Base-by-base conservation (phyloP, 441 rosid species). In the Kokia cookei region DNA sequence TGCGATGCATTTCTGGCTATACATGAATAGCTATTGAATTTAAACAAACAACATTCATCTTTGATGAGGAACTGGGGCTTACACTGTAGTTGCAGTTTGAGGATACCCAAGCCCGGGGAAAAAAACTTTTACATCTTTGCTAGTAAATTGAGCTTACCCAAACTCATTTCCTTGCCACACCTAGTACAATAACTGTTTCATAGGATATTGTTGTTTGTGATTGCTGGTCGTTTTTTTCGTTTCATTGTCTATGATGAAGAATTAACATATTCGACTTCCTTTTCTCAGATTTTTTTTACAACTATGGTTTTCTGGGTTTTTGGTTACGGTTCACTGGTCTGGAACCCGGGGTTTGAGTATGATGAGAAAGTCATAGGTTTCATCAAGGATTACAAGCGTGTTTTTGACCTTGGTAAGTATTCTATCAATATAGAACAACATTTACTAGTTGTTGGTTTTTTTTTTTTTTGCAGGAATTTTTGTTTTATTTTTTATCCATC, bases 271-370 rank as follows among this genome's bases (percentile, higher is more conserved):
- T 12, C 45, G 27, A 29, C 42, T 32, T 65, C 4, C 15, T 65
- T 32, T 80, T 19, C 53, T 55, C 81, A 84, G 86, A 84, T 72
- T 1, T 59, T 50, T 45, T 74, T 60, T 17, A 54, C 65, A 48
- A 83, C 76, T 3, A 95, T 93, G 97, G 98, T 89, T 65, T 87
- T 96, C 85, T 93, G 97, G 99, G 86, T 93, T 69, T 93, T 96
- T 81, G 99, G 98, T 62, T 96, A 96, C 78, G 98, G 99, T n/a
- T 96, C 99, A 47, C 84, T 96, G 86, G 96, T 91, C 68, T 96
- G 98, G 99, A 96, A 93, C 91, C 97, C 98, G 2, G 98, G 98
- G 50, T 96, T 96, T 77, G 87, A 93, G 24, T 93, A 79, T 45
- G 98, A 96, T 77, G 98, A 92, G 84, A 93, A 92, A 81, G 61